Evolutionary conservation across 176 grass and related monocot species (phyloP), one percentile per base, ranked within the genome.

Genomic region (Thinopyrum elongatum): DNA sequence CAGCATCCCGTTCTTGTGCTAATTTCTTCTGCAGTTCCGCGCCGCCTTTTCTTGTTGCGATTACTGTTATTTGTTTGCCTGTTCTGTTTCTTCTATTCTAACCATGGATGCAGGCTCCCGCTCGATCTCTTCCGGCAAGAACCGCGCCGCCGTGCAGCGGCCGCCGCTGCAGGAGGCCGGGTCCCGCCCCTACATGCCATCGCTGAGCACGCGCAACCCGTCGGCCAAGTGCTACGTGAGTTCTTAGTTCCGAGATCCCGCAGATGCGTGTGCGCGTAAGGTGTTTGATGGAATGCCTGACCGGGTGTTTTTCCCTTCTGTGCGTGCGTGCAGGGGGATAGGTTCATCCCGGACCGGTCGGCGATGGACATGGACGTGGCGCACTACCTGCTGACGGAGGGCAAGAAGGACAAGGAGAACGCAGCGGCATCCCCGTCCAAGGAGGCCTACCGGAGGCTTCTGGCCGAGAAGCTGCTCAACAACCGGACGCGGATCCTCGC

Each of bases 351-450:
- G 10, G 86, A 90, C 68, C 65, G 88, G 22, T 93, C 86, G 10
- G 87, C 86, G 23, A 93, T 90, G 86, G 92, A 93, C 80, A 88
- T 93, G 77, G 92, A 93, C 88, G 75, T 93, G 85, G 82, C 92
- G 3, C 87, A 93, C 62, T 93, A 90, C 79, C 77, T 93, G 60
- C 88, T 93, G 14, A 93, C 86, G 6, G 82, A 53, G 49, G 49
- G 49, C 16, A 53, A 53, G 49, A 53, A 53, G 49, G 49, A 53
- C 49, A 53, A 53, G 49, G 49, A 53, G 49, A 53, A 53, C 49
- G 49, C 49, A 7, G 25, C 19, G 23, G 76, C 85, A 10, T 92
- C 90, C 19, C 90, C 93, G 6, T 88, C 90, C 44, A 94, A 92
- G 86, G 89, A 89, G 84, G 81, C 59, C 1, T 94, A 91, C 84